Percentiles rank a stretch among this genome's conserved stretches.
Conservation (phyloP, 2,329 filamentous ascomycete genomes). For the Aspergillus sp. region DNA sequence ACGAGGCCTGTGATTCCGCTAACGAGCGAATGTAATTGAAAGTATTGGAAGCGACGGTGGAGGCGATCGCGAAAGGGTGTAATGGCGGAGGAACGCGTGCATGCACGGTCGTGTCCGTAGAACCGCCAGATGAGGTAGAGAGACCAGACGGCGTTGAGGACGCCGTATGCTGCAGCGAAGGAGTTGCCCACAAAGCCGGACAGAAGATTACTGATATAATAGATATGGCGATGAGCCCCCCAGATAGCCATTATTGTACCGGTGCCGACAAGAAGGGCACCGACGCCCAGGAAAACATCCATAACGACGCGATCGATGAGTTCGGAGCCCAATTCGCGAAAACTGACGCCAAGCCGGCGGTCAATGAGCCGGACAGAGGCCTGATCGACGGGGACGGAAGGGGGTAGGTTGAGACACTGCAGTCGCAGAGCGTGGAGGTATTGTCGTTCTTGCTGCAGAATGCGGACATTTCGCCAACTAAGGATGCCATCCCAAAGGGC, state of each 20-base stretch:
- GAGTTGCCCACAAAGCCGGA: slow-evolving; percentile 60
- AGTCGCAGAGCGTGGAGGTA: slow-evolving; percentile 30
- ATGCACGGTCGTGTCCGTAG: slow-evolving; percentile 38
- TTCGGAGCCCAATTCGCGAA: slow-evolving; percentile 55
- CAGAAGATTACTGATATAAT: slow-evolving; percentile 52
- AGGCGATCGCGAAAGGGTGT: slow-evolving; percentile 32
- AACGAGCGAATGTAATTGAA: slow-evolving; percentile 49
- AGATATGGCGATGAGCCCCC: slow-evolving; percentile 48
- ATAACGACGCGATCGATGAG: slow-evolving; percentile 54
- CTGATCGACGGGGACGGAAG: not conserved
- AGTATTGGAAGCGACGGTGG: slow-evolving; percentile 40
- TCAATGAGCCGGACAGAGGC: slow-evolving; percentile 32
- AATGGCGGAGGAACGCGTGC: slow-evolving; percentile 22
- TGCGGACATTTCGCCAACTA: slow-evolving; percentile 50
- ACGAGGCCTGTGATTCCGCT: slow-evolving; percentile 52
- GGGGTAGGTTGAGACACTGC: slow-evolving; percentile 21
- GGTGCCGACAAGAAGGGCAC: slow-evolving; percentile 52
- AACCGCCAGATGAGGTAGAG: slow-evolving; percentile 46
- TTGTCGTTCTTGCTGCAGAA: slow-evolving; percentile 47
- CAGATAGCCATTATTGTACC: slow-evolving; percentile 59
- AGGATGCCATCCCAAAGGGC: slow-evolving; percentile 49
- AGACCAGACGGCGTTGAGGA: slow-evolving; percentile 54
- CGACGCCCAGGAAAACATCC: slow-evolving; percentile 54
- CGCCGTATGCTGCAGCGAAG: slow-evolving; percentile 52
- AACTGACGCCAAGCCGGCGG: slow-evolving; percentile 48